phyloP scores from a whole-genome alignment of 208 protist genomes.

The Leptomonas pyrrhocoris region DNA sequence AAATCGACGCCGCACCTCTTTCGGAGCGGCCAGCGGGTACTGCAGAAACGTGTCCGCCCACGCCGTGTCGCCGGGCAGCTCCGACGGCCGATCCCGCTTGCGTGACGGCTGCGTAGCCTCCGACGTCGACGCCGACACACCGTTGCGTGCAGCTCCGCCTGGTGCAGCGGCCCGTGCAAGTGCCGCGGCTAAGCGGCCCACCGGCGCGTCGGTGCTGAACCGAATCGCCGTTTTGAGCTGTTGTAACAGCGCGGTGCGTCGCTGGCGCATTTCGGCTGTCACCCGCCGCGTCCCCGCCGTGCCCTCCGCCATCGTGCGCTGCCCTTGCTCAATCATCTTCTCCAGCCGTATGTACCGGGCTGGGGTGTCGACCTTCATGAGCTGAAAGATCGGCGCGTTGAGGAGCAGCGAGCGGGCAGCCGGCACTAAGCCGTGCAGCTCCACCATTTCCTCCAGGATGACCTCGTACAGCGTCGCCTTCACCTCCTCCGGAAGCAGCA shows the following conservation, averaged over 20 bases:
- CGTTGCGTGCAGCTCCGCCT: not conserved
- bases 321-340: conserved; percentile 50
- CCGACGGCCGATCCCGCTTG: conserved; percentile 16
- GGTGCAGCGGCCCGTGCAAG: conserved; percentile 23
- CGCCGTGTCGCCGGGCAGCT: conserved; percentile 11
- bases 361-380: conserved; percentile 50
- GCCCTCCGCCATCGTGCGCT: conserved; percentile 19
- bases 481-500: conserved; percentile 74
- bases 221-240: conserved; percentile 56
- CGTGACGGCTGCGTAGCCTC: not conserved
- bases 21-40: conserved; percentile 42
- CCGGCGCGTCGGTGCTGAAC: conserved; percentile 53
- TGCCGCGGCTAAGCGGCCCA: conserved; percentile 51
- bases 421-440: conserved; percentile 59
- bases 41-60: conserved; percentile 37
- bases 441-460: conserved; percentile 82
- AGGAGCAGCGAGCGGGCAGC: conserved; percentile 75
- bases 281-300: conserved; percentile 13
- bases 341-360: conserved; percentile 73
- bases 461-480: conserved; percentile 73
- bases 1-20: conserved; percentile 33
- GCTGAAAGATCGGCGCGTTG: conserved; percentile 72
- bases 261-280: conserved; percentile 38
- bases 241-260: conserved; percentile 49
- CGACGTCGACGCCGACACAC: not conserved